A percentile compares a stretch with the other conserved stretches of the same genome.
These are phyloP conservation scores for Gnaphalium uliginosum DNA, from an alignment of 129 eudicot species.

Conservation along the genomic window DNA sequence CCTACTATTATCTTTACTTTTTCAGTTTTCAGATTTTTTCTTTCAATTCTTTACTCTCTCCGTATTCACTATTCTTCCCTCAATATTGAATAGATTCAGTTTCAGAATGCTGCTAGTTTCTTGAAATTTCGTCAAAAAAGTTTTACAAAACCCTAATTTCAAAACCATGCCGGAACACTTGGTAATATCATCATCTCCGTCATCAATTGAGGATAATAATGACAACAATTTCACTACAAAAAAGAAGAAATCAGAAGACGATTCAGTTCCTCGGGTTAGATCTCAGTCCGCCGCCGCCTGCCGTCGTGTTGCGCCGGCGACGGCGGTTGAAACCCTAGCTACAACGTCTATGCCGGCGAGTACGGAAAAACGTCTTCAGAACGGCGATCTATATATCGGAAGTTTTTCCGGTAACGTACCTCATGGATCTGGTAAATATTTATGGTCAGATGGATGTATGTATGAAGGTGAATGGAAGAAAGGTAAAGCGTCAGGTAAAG, in stretches of 20 bases:
- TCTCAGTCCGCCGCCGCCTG: slow-evolving; percentile 62
- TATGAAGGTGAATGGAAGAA: slow-evolving; percentile 92
- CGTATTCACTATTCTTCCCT: slow-evolving; percentile 6
- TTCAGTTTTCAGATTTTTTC: slow-evolving; percentile 29
- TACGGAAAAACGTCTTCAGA: slow-evolving; percentile 58
- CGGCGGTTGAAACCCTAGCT: slow-evolving; percentile 22
- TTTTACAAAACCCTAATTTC: background rate
- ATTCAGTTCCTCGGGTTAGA: slow-evolving; percentile 45
- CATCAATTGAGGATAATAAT: slow-evolving; percentile 25
- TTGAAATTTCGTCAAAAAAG: slow-evolving; percentile 6
- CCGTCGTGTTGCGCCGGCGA: slow-evolving; percentile 69
- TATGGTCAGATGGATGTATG: slow-evolving; percentile 97
- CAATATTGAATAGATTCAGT: slow-evolving; percentile 12
- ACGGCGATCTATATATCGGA: slow-evolving; percentile 94
- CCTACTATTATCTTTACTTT: slow-evolving; percentile 20
- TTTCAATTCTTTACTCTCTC: slow-evolving; percentile 27
- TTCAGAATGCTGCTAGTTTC: slow-evolving; percentile 28
- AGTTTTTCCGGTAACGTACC: slow-evolving; percentile 70
- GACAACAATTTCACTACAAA: slow-evolving; percentile 16
- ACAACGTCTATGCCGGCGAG: slow-evolving; percentile 23
- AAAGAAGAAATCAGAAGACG: slow-evolving; percentile 45
- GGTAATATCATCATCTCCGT: slow-evolving; percentile 22
- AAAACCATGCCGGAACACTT: slow-evolving; percentile 55
- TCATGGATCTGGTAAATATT: slow-evolving; percentile 87
- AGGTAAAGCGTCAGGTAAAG: slow-evolving; percentile 87